Percentiles rank a stretch among this genome's conserved stretches.
Evolutionary conservation across 208 protist species (phyloP).

Genomic region (Crithidia fasciculata): DNA sequence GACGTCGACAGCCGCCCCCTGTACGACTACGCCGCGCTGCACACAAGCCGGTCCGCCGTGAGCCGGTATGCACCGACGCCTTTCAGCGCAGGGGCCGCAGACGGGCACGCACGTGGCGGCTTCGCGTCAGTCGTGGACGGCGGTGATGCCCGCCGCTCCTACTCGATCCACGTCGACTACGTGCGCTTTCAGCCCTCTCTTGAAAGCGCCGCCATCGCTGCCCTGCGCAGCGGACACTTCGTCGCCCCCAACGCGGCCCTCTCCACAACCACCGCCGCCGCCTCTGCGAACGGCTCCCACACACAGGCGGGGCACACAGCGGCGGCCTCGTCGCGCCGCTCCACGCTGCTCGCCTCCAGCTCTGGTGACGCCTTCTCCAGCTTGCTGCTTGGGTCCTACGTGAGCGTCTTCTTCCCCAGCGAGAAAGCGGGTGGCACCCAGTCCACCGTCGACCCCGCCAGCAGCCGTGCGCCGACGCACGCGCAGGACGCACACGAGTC

Average conservation of each 20-base stretch:
- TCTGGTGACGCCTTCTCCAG: constrained; percentile 21
- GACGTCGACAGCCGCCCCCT: constrained; percentile 43
- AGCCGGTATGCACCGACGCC: neutral
- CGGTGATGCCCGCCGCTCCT: constrained; percentile 39
- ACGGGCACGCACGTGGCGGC: neutral
- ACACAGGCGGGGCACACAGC: neutral
- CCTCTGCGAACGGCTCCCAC: neutral
- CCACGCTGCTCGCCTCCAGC: constrained; percentile 8
- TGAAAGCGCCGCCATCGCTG: neutral
- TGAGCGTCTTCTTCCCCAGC: constrained; percentile 12
- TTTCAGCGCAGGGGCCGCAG: neutral
- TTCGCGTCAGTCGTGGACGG: neutral
- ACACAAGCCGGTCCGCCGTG: neutral
- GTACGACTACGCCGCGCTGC: constrained; percentile 51
- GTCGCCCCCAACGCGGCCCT: no score
- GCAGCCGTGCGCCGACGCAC: neutral
- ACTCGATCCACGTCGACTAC: constrained; percentile 81
- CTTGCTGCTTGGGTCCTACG: constrained; percentile 25
- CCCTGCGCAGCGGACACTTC: neutral
- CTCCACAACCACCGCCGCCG: neutral
- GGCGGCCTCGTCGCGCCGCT: neutral
- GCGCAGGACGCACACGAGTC: neutral
- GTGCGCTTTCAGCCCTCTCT: constrained; percentile 64
- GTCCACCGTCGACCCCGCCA: neutral
- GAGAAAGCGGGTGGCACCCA: neutral